A percentile compares a stretch with the other conserved stretches of the same genome.
Evolutionary conservation across 148 eudicot genomes (phyloP).

Genomic region (Vaccinium myrtillus): DNA sequence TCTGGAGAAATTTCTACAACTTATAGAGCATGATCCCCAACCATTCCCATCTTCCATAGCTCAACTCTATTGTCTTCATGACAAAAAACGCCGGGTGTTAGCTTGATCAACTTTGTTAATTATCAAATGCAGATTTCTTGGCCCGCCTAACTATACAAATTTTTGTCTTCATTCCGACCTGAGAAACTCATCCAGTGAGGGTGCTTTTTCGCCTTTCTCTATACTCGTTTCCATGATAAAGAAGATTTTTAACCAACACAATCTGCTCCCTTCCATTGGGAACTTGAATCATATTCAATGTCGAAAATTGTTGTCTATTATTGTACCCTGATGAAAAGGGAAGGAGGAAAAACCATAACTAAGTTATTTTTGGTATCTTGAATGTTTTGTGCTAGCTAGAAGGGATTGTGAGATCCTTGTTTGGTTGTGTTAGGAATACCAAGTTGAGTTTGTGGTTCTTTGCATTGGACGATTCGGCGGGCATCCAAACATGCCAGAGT

Average conservation of each 20-base stretch:
- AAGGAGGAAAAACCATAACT: background rate
- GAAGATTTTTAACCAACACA: no score
- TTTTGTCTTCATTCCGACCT: background rate
- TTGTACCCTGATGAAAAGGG: background rate
- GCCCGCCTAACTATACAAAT: background rate
- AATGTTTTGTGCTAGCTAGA: background rate
- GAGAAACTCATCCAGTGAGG: background rate
- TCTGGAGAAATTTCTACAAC: no score
- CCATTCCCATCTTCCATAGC: background rate
- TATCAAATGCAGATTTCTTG: background rate
- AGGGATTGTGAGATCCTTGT: background rate
- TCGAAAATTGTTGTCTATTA: background rate
- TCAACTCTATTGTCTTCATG: background rate
- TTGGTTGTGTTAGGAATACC: constrained; percentile 12
- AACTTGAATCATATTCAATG: background rate
- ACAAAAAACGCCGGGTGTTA: no score
- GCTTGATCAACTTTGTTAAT: no score
- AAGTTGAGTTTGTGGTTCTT: constrained; percentile 10
- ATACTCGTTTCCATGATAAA: no score
- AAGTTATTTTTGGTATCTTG: background rate
- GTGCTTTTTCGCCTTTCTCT: no score
- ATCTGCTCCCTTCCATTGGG: background rate
- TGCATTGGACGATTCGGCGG: constrained; percentile 14
- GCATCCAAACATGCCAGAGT: constrained; percentile 15
- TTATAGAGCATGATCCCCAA: background rate